Conservation (phyloP, 2,329 filamentous ascomycete species). For the Fusarium torulosum region DNA sequence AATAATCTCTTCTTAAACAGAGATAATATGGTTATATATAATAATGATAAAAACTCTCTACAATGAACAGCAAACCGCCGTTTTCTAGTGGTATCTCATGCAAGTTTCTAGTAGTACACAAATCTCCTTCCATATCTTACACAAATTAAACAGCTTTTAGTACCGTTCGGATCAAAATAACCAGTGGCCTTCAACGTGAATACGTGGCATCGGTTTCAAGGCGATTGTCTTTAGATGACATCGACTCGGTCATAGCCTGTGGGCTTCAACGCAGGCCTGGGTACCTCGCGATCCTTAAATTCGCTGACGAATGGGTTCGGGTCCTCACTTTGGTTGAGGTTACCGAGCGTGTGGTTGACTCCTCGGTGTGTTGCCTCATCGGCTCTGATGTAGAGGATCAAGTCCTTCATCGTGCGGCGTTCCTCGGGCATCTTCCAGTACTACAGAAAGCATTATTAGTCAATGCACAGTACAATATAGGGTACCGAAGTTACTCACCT, state of each 20-base stretch:
- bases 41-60: neutral
- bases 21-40: neutral
- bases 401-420: constrained; percentile 83
- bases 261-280: constrained; percentile 74
- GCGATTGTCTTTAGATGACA: constrained; percentile 65
- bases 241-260: constrained; percentile 88
- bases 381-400: constrained; percentile 90
- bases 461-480: neutral
- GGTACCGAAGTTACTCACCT: constrained; percentile 52
- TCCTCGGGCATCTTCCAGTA: constrained; percentile 97
- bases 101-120: constrained; percentile 4
- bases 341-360: constrained; percentile 94
- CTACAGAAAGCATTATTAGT: constrained; percentile 39
- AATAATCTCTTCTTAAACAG: neutral
- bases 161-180: constrained; percentile 5
- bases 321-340: constrained; percentile 85
- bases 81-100: constrained; percentile 29
- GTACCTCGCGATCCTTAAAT: constrained; percentile 77
- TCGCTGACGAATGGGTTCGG: constrained; percentile 92
- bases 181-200: neutral
- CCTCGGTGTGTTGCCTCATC: constrained; percentile 91
- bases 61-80: constrained; percentile 2
- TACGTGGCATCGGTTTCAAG: neutral
- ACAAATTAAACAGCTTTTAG: constrained; percentile 8
- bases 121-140: neutral